Percentiles rank a stretch among this genome's conserved stretches.
Conservation (phyloP, 306 rosid genomes). For the Casuarina equisetifolia region DNA sequence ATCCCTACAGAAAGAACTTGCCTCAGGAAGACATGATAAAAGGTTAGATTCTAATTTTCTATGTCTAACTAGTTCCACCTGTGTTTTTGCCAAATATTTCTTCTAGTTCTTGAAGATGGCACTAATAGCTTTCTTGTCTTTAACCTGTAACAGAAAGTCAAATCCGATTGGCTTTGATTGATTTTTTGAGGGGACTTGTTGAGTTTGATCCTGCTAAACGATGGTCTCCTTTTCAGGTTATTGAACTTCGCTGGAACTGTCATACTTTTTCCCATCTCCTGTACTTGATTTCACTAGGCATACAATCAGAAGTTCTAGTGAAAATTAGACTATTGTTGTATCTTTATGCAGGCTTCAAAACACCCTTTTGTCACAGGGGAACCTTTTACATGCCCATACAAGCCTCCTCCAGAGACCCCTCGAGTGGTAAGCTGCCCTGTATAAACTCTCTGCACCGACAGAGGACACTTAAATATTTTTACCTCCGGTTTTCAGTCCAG, state of each 20-base stretch:
- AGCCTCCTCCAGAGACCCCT: conserved; percentile 86
- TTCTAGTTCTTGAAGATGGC: conserved; percentile 22
- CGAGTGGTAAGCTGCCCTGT: conserved; percentile 66
- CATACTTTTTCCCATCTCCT: neutral
- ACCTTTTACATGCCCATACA: conserved; percentile 86
- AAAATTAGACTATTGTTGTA: conserved; percentile 33
- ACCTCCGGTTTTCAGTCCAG: neutral
- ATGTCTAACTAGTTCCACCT: neutral
- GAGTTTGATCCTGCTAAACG: conserved; percentile 97
- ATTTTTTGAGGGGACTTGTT: conserved; percentile 92
- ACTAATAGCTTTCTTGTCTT: conserved; percentile 34
- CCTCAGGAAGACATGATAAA: conserved; percentile 72
- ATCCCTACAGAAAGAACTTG: conserved; percentile 91
- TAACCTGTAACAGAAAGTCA: conserved; percentile 71
- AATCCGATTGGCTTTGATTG: conserved; percentile 84
- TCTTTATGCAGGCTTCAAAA: conserved; percentile 81
- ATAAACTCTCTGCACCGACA: conserved; percentile 19
- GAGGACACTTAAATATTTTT: conserved; percentile 17
- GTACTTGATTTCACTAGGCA: conserved; percentile 29
- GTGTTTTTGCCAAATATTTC: neutral
- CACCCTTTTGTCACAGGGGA: conserved; percentile 99
- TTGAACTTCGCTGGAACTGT: conserved; percentile 15
- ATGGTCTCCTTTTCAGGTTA: conserved; percentile 98
- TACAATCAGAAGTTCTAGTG: conserved; percentile 24
- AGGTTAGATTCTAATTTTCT: conserved; percentile 56